Evolutionary conservation across 2,329 filamentous ascomycete species (phyloP).

Genomic region (Calycina herbarum): DNA sequence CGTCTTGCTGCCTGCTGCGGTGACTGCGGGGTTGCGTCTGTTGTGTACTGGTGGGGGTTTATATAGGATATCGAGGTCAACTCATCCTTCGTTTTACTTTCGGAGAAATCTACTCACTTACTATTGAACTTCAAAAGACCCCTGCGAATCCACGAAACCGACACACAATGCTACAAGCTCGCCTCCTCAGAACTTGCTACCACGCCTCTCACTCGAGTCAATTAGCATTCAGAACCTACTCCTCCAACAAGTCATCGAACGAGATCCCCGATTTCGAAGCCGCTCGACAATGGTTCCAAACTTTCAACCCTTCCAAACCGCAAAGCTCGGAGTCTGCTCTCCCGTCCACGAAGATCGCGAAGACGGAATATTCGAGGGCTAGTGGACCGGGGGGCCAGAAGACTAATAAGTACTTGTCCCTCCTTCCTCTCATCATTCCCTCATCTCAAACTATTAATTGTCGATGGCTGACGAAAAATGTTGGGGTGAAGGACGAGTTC

Average conservation of each 20-base stretch:
- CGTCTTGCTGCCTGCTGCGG: no score
- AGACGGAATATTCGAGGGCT: slow-evolving; percentile 32
- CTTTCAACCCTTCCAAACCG: slow-evolving; percentile 23
- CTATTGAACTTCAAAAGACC: no score
- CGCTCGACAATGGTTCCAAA: slow-evolving; percentile 34
- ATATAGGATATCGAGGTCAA: neutral
- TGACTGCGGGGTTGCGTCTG: neutral
- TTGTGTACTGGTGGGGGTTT: neutral
- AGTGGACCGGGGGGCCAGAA: slow-evolving; percentile 39
- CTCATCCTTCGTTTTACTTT: neutral
- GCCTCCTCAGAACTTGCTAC: neutral
- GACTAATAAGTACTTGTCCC: slow-evolving; percentile 35
- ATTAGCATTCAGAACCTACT: slow-evolving; percentile 23
- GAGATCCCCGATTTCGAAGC: slow-evolving; percentile 30
- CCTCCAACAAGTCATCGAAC: slow-evolving; percentile 11
- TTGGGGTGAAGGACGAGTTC: slow-evolving; percentile 32
- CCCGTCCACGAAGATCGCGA: slow-evolving; percentile 25
- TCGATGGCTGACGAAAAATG: no score
- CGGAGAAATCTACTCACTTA: neutral
- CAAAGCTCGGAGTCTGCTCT: neutral
- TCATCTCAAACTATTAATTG: slow-evolving; percentile 7
- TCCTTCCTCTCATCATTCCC: neutral
- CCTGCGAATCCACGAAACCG: neutral
- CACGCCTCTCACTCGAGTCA: slow-evolving; percentile 12
- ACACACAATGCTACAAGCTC: neutral